Evolutionary conservation across 768 basidiomycete species (phyloP).

Genomic region (Tulasnella sp.): DNA sequence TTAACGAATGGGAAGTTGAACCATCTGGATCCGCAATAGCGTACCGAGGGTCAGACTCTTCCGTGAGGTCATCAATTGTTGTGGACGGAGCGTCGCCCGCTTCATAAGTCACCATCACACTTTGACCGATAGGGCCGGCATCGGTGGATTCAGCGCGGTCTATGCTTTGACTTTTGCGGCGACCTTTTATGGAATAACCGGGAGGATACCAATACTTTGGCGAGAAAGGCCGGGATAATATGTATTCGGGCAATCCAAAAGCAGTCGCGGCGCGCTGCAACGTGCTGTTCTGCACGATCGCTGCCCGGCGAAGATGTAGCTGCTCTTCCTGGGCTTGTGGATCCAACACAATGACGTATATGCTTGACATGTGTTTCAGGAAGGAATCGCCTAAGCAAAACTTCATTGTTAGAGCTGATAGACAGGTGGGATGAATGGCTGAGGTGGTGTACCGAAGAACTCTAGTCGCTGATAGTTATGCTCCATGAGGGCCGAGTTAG

Average conservation of each 20-base stretch:
- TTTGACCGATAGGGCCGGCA: too few species aligned
- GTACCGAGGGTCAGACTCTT: background rate
- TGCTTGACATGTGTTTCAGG: conserved; percentile 64
- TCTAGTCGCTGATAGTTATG: conserved; percentile 78
- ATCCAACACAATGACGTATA: conserved; percentile 61
- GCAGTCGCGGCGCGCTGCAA: conserved; percentile 44
- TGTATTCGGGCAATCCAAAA: conserved; percentile 55
- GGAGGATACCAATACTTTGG: conserved; percentile 54
- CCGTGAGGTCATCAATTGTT: background rate
- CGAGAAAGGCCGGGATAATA: conserved; percentile 60
- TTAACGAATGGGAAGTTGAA: background rate
- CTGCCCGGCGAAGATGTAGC: conserved; percentile 53
- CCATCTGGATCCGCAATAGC: background rate
- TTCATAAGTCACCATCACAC: too few species aligned
- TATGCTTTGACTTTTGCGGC: background rate
- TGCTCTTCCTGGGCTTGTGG: conserved; percentile 54
- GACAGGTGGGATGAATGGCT: background rate
- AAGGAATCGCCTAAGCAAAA: conserved; percentile 71
- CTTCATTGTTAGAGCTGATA: background rate
- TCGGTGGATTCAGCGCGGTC: background rate
- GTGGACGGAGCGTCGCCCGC: too few species aligned
- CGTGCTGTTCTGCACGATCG: conserved; percentile 63
- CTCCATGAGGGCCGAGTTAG: conserved; percentile 58
- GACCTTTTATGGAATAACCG: background rate
- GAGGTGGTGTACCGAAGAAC: conserved; percentile 48